Evolutionary conservation across 208 protist genomes (phyloP), one percentile per base, ranked within the genome.

Genomic region (Trypanosoma platydactyli): DNA sequence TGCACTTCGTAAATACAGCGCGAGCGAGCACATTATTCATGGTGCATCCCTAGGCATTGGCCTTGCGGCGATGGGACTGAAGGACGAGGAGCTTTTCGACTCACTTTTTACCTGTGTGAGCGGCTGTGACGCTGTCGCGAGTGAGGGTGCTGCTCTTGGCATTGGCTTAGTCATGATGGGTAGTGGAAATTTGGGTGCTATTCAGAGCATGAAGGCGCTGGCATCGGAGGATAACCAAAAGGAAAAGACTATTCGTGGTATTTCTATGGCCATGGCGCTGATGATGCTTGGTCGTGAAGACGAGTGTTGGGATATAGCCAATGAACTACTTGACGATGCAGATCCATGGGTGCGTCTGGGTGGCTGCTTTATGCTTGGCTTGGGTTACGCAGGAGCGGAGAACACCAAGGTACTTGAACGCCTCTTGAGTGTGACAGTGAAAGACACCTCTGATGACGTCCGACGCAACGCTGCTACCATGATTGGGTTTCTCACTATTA

Each of bases 231-330:
- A 99, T 60, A 99, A 98, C 40, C 89, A 98, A 78, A 99, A 99
- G 79, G 98, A 99, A 81, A 99, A 99, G 88, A 99, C 99, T 52
- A 99, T 99, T 64, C 96, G 98, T 33, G 98, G 98, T 24, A 72
- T 98, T 7, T 90, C 91, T 29, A 94, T 99, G 76, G 98, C 96
- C 33, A 74, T 99, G 33, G 95, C 98, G 18, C 73, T 99, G 11
- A 94, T 98, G 54, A 94, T 98, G 79, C 97, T 99, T 64, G 98
- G 98, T 24, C 85, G 92, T 30, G 98, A 99, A 73, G 94, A 98
- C 64, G 88, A 93, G 65, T 97, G 97, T 18, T 90, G 98, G 49
- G 75, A 54, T 1, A 35, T 98, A 3, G 98, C 98, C n/a, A 90
- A 98, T 53, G 84, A 94, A 71, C 78, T 99, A 15, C 71, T 96